Conservation (phyloP, 139 green algal species). For the Asterochloris sp. region DNA sequence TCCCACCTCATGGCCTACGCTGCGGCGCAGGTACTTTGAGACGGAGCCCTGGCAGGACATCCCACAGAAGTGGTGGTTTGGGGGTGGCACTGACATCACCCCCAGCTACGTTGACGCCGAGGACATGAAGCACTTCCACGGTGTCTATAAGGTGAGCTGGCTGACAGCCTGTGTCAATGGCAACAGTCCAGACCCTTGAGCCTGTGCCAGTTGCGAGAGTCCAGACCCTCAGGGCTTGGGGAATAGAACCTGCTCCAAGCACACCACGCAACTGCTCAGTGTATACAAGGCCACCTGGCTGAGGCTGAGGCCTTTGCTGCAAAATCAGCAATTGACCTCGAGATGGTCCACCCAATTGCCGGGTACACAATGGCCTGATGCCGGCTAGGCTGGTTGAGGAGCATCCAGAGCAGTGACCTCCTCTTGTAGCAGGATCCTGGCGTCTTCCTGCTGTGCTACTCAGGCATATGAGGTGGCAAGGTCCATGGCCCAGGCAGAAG, state of each 20-base stretch:
- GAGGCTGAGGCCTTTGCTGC: no score
- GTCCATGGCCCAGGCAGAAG: no score
- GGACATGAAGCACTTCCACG: slow-evolving; percentile 98
- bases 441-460: no score
- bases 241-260: not conserved
- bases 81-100: slow-evolving; percentile 98
- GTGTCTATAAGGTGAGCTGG: slow-evolving; percentile 76
- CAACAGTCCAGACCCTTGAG: not conserved
- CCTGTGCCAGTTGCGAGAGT: no score
- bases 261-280: not conserved
- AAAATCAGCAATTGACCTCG: no score
- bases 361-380: no score
- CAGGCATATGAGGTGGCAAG: no score
- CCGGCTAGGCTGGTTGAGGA: no score
- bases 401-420: no score
- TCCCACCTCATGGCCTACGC: not conserved
- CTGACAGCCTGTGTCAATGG: no score
- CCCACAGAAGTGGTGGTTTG: slow-evolving; percentile 98
- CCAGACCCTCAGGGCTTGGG: not conserved
- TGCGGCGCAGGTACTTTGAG: slow-evolving; percentile 89
- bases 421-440: no score
- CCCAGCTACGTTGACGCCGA: slow-evolving; percentile 90
- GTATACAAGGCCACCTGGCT: not conserved
- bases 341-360: no score
- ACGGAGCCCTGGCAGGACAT: slow-evolving; percentile 93